phyloP scores from a whole-genome alignment of 2,329 filamentous ascomycete genomes.

The Aureobasidium sp. region DNA sequence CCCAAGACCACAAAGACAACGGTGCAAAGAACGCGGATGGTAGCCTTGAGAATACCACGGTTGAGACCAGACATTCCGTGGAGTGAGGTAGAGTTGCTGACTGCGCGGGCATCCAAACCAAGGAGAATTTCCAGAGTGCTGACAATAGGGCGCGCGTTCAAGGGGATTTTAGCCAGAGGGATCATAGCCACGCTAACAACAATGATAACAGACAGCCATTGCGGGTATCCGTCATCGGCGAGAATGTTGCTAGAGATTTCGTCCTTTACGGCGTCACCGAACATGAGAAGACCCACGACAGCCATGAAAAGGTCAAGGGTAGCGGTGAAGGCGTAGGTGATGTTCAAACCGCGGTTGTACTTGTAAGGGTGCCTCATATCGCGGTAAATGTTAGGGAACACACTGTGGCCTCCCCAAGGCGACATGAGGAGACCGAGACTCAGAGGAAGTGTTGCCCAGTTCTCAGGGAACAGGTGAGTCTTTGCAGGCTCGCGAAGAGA shows the following conservation, averaged over 20 bases:
- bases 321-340: constrained; percentile 79
- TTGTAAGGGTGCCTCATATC: constrained; percentile 77
- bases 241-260: constrained; percentile 90
- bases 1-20: constrained; percentile 68
- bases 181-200: constrained; percentile 86
- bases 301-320: constrained; percentile 74
- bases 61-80: constrained; percentile 48
- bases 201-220: constrained; percentile 64
- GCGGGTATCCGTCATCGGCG: constrained; percentile 62
- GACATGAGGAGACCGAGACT: constrained; percentile 87
- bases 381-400: constrained; percentile 78
- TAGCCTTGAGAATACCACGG: constrained; percentile 49
- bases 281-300: constrained; percentile 83
- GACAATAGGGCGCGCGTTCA: constrained; percentile 82
- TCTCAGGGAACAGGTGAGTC: constrained; percentile 73
- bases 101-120: constrained; percentile 55
- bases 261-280: constrained; percentile 77
- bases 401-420: constrained; percentile 61
- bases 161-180: constrained; percentile 86
- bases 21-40: constrained; percentile 57
- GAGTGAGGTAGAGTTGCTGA: constrained; percentile 42
- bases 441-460: constrained; percentile 80
- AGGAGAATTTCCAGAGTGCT: constrained; percentile 73
- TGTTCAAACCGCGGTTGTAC: constrained; percentile 63
- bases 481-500: constrained; percentile 71